Conservation (phyloP, 2,329 filamentous ascomycete species). For the Sporothrix dimorphospora region DNA sequence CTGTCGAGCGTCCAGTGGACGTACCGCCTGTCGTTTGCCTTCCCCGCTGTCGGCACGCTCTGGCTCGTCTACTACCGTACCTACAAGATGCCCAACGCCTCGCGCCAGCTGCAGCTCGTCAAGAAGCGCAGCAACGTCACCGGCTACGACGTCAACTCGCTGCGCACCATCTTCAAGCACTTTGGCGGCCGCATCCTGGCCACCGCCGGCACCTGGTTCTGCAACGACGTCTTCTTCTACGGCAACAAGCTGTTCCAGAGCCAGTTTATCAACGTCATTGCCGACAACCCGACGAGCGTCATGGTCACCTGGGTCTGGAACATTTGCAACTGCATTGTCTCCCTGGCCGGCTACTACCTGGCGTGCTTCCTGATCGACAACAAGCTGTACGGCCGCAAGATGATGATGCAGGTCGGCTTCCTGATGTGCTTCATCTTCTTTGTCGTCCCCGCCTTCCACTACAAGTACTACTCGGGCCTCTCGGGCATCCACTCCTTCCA, state of each 20-base stretch:
- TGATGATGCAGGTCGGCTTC: conserved; percentile 96
- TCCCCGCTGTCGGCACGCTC: conserved; percentile 85
- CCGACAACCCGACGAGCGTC: conserved; percentile 56
- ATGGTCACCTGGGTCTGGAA: conserved; percentile 93
- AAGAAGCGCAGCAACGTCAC: conserved; percentile 89
- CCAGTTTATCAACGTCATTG: conserved; percentile 36
- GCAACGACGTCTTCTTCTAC: conserved; percentile 98
- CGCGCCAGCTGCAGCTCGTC: conserved; percentile 76
- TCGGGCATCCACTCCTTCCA: conserved; percentile 85
- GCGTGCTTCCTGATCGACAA: conserved; percentile 90
- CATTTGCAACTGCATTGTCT: conserved; percentile 85
- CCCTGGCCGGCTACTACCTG: conserved; percentile 84
- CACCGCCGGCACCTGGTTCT: conserved; percentile 88
- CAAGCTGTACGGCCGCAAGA: conserved; percentile 94
- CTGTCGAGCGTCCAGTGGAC: conserved; percentile 80
- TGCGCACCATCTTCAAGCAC: conserved; percentile 75
- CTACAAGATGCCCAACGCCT: conserved; percentile 90
- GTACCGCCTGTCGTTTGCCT: conserved; percentile 88
- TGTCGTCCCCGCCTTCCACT: conserved; percentile 86
- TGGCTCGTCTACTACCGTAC: conserved; percentile 97
- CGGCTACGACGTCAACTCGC: conserved; percentile 86
- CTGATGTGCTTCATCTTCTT: conserved; percentile 92
- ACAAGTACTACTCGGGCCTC: conserved; percentile 74
- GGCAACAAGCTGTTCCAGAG: conserved; percentile 51
- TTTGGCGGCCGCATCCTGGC: conserved; percentile 87